Base-by-base conservation (phyloP, 2,329 filamentous ascomycete species). In the Trichoderma simmonsii region DNA sequence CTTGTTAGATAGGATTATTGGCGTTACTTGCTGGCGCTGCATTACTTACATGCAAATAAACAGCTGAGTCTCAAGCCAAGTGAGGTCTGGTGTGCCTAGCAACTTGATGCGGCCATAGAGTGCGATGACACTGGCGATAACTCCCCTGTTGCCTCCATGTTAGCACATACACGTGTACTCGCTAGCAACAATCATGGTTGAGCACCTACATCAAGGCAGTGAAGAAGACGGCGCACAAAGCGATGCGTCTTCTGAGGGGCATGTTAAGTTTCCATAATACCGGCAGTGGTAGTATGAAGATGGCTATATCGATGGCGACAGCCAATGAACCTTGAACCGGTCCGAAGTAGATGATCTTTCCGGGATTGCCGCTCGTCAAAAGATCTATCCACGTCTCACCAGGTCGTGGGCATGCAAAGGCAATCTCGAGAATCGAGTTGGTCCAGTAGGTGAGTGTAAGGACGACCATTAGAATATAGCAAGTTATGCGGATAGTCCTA, bases 231-330 rank as follows among this genome's bases (percentile, higher is more conserved):
- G 59, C 65, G 12, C 70, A 56, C 34, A 76, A 61, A 36, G 70
- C 69, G 7, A 75, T 26, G 3, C 71, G 70, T 24, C 56, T 61
- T 18, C 36, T 48, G 2, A 59, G 26, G 3, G 70, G 34, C 69
- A 75, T 68, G 30, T 75, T 54, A 0, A 75, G 72, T 0, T 28
- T 43, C 64, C 65, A 30, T 4, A 76, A 63, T 11, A 72, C 56
- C 0, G 74, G 73, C 1, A 73, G 26, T 1, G 74, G 74, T 26
- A 76, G 60, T 4, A 76, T 3, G 43, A 76, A 75, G 39, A 75
- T 74, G 36, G 73, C 75, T 24, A 74, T 39, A 39, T 76, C 73
- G 9, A 75, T 64, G 14, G 71, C 4, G 32, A 73, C 36, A 3
- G 57, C 70, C 18, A 71, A 21, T n/a, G 70, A 21, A 18, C 73